phyloP scores from a whole-genome alignment of 2,329 filamentous ascomycete species.

The Fusarium mangiferae region DNA sequence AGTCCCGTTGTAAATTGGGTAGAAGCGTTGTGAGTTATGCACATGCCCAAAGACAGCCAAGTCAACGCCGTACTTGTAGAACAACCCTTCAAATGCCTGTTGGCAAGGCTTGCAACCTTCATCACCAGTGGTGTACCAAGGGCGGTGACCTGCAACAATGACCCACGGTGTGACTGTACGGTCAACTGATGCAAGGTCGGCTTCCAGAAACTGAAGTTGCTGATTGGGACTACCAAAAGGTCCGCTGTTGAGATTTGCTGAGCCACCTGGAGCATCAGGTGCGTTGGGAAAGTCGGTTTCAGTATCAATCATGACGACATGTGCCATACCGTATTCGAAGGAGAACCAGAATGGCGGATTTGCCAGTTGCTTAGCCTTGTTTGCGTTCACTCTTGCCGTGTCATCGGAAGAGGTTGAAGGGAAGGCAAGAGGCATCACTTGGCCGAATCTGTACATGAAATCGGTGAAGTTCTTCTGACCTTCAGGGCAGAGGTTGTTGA shows the following conservation, averaged over 20 bases:
- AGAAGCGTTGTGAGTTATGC: constrained; percentile 19
- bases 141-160: constrained; percentile 53
- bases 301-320: constrained; percentile 49
- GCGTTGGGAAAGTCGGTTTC: constrained; percentile 51
- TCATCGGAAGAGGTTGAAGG: constrained; percentile 5
- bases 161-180: constrained; percentile 62
- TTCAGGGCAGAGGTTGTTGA: constrained; percentile 15
- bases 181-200: constrained; percentile 61
- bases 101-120: constrained; percentile 30
- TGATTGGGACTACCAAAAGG: constrained; percentile 12
- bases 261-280: constrained; percentile 17
- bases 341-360: constrained; percentile 41
- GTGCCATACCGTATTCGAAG: constrained; percentile 43
- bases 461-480: constrained; percentile 30
- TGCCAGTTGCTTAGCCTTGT: constrained; percentile 26
- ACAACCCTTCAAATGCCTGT: constrained; percentile 9
- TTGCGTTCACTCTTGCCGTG: constrained; percentile 13
- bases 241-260: constrained; percentile 19
- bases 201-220: constrained; percentile 19
- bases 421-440: constrained; percentile 3
- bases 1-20: constrained; percentile 15
- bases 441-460: constrained; percentile 20
- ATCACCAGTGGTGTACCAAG: constrained; percentile 58
- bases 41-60: constrained; percentile 21
- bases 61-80: constrained; percentile 24